phyloP scores from a whole-genome alignment of 352 stramenopile genomes.

The Ophiocytium majus region DNA sequence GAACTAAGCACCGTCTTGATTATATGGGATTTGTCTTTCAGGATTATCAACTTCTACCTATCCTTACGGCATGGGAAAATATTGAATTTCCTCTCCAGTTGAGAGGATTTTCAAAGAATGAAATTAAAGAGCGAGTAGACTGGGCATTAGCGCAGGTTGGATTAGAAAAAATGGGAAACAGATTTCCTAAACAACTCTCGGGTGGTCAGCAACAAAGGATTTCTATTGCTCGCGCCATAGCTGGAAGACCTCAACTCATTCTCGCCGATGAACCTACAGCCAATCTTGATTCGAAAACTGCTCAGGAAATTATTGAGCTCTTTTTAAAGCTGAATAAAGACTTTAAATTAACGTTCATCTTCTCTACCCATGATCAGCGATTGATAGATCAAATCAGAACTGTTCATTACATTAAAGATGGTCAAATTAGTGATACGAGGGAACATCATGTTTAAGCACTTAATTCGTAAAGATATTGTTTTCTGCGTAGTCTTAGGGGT shows the following conservation, averaged over 20 bases:
- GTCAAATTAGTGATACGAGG: neutral
- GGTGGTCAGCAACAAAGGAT: slow-evolving; percentile 16
- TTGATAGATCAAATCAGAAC: neutral
- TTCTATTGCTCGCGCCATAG: neutral
- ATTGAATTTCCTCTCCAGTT: slow-evolving; percentile 7
- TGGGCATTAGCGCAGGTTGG: neutral
- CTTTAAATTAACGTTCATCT: slow-evolving; percentile 7
- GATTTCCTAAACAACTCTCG: slow-evolving; percentile 8
- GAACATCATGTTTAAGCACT: too few relatives aligned
- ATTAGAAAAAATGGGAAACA: neutral
- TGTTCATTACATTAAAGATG: slow-evolving; percentile 18
- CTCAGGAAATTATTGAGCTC: slow-evolving; percentile 14
- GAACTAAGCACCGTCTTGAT: neutral
- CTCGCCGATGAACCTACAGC: neutral
- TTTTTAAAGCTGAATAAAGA: slow-evolving; percentile 1
- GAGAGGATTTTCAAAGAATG: neutral
- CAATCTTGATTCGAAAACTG: slow-evolving; percentile 6
- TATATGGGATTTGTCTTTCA: slow-evolving; percentile 17
- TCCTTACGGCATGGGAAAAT: neutral
- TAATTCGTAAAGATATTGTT: neutral
- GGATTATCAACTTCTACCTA: slow-evolving; percentile 14
- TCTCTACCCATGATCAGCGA: slow-evolving; percentile 10
- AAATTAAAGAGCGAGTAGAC: slow-evolving; percentile 13
- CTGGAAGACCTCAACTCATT: slow-evolving; percentile 9
- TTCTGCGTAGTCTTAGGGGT: neutral